Evolutionary conservation across 177 flowering plant genomes (phyloP).

Genomic region (Tripterygium wilfordii): DNA sequence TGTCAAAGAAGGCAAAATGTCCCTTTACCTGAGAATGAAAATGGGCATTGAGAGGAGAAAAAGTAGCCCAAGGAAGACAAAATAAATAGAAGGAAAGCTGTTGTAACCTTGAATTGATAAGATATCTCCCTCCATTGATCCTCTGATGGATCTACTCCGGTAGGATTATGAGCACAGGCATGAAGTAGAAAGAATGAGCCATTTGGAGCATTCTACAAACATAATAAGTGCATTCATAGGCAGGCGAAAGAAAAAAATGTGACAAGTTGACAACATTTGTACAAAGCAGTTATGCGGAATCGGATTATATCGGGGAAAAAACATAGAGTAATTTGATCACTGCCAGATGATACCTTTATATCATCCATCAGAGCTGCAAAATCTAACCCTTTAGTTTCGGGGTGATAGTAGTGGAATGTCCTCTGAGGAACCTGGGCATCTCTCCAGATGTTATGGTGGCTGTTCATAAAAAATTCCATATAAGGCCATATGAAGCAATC

Average conservation of each 20-base stretch:
- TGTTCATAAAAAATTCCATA: constrained; percentile 19
- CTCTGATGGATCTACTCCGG: constrained; percentile 96
- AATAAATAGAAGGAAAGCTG: constrained; percentile 1
- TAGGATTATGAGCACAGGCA: constrained; percentile 99
- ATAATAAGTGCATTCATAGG: neutral
- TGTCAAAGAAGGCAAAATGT: constrained; percentile 93
- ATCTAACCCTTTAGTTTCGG: constrained; percentile 76
- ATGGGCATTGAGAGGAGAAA: too few relatives aligned
- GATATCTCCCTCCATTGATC: constrained; percentile 97
- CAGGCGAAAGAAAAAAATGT: neutral
- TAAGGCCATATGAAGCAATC: neutral
- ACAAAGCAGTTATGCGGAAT: too few relatives aligned
- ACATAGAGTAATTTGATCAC: neutral
- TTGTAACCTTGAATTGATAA: constrained; percentile 72
- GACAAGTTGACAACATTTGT: too few relatives aligned
- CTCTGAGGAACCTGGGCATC: constrained; percentile 86
- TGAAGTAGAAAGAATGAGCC: constrained; percentile 95
- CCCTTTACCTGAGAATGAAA: constrained; percentile 60
- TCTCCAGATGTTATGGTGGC: constrained; percentile 98
- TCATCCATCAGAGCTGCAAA: constrained; percentile 83
- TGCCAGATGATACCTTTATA: constrained; percentile 79
- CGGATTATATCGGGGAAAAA: too few relatives aligned
- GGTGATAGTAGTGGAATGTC: constrained; percentile 85
- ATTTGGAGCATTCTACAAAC: constrained; percentile 81
- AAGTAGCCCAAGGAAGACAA: neutral